These are phyloP conservation scores for Apocynum venetum DNA, from an alignment of 257 asterid species.

Conservation along the genomic window DNA sequence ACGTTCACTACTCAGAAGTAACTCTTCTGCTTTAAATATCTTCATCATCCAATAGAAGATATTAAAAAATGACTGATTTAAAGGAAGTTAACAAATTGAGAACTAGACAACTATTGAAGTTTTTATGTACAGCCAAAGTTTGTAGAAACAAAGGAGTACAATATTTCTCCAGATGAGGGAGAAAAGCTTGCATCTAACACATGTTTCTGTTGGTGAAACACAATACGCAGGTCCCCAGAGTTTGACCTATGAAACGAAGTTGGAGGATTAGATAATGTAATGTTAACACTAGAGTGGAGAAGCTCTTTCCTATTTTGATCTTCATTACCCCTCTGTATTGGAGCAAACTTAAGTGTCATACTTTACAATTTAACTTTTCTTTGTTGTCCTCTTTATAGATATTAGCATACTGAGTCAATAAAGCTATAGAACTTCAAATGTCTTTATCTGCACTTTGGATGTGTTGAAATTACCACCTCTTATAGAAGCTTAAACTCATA, in stretches of 20 bases:
- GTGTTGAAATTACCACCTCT: too few species aligned
- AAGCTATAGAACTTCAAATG: neutral
- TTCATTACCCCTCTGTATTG: neutral
- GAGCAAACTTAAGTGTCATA: neutral
- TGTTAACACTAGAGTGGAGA: neutral
- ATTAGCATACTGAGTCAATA: neutral
- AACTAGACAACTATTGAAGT: neutral
- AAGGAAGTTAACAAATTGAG: neutral
- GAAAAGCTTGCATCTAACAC: neutral
- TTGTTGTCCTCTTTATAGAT: neutral
- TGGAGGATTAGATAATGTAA: neutral
- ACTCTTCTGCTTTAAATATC: neutral
- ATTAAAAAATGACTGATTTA: neutral
- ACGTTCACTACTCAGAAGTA: neutral
- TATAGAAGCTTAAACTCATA: too few species aligned
- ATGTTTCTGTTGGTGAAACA: neutral
- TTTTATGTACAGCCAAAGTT: neutral
- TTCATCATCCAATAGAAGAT: neutral
- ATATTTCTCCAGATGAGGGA: neutral
- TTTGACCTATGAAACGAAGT: neutral
- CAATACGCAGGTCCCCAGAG: neutral
- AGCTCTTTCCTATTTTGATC: neutral
- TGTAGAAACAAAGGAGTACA: neutral
- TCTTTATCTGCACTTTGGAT: neutral
- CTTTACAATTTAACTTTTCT: neutral